Evolutionary conservation across 2,329 filamentous ascomycete genomes (phyloP), one percentile per base, ranked within the genome.

Genomic region (Trichoderma arundinaceum): DNA sequence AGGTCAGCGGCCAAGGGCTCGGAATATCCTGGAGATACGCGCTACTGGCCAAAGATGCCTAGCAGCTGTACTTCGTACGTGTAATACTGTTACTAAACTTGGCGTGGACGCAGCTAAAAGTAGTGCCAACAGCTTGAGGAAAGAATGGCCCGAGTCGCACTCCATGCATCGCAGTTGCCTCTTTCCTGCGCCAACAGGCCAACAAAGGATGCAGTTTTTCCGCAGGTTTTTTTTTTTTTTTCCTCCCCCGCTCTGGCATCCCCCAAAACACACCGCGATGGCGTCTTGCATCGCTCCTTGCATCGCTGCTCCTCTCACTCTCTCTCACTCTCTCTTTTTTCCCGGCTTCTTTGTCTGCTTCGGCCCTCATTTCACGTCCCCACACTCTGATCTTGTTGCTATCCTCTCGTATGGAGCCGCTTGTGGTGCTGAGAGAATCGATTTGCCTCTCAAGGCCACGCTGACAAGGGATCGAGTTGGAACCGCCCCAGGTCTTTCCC

Each of bases 41-140:
- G 22, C 22, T 28, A 28, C 22, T 28, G 22, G 2, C 4, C 2
- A 28, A 28, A 3, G 22, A 28, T 28, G 22, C 22, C 22, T 28
- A 28, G 22, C 22, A 28, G 4, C 22, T 28, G 2, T 28, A 28
- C 22, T 28, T 28, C 22, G 22, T 28, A 2, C 22, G 2, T 28
- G 22, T 28, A 28, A 28, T 28, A 28, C 22, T 28, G 44, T 60
- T 61, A 10, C 59, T 62, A 62, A 62, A 62, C 9, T 62, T 62
- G 54, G 54, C 54, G 44, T 46, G 19, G 35, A 43, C 38, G 59
- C 48, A 19, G 44, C 13, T 33, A 32, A 32, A 32, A 33, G 12
- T 32, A 46, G 54, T 58, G 48, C 59, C 59, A 62, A 53, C 59
- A 53, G 58, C 46, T 12, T 32, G 33, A 52, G 46, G 19, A 51